phyloP scores from a whole-genome alignment of 176 grass and related monocot species.

The Areca catechu region DNA sequence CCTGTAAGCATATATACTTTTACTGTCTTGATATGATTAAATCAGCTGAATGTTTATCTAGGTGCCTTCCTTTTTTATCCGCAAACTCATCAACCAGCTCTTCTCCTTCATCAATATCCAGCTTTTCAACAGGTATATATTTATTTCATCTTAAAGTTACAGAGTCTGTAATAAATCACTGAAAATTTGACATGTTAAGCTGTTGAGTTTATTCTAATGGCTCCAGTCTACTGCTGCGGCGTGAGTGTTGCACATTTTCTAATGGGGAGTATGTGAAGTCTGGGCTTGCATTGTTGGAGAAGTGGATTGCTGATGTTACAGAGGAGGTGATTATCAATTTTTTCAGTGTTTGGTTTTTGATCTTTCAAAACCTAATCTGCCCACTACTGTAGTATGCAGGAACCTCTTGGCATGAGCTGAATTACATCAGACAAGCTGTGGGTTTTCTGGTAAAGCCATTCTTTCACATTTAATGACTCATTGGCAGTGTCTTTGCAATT shows the following conservation, averaged over 20 bases:
- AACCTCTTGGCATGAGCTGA: conserved; percentile 96
- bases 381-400: conserved; percentile 58
- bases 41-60: conserved; percentile 24
- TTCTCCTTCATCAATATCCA: conserved; percentile 99
- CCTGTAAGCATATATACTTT: no score
- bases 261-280: conserved; percentile 98
- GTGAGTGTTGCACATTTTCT: conserved; percentile 94
- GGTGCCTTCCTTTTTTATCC: conserved; percentile 95
- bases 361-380: conserved; percentile 8
- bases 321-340: conserved; percentile 50
- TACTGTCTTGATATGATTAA: no score
- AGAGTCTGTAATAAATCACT: no score
- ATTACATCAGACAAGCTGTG: conserved; percentile 95
- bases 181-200: no score
- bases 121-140: conserved; percentile 87
- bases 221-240: conserved; percentile 72
- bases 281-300: conserved; percentile 75
- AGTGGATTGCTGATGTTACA: conserved; percentile 89
- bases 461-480: background rate
- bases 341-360: no score
- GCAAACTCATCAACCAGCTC: conserved; percentile 88
- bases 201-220: no score
- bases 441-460: conserved; percentile 77
- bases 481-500: conserved; percentile 13
- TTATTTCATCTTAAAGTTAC: conserved; percentile 1